phyloP scores from a whole-genome alignment of 2,329 filamentous ascomycete species.

The Helicocarpus griseus region DNA sequence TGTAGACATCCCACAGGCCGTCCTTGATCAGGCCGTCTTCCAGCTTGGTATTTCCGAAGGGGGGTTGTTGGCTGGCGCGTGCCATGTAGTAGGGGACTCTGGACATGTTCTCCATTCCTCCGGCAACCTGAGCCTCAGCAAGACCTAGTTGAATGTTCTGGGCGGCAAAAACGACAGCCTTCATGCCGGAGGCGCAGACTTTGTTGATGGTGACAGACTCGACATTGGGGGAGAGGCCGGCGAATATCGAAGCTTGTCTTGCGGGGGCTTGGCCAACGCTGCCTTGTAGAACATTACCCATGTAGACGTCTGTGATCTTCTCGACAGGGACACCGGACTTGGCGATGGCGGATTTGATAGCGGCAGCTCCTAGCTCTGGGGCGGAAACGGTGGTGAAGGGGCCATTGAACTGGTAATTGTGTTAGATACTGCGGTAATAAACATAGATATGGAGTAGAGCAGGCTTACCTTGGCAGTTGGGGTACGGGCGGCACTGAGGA shows the following conservation, averaged over 20 bases:
- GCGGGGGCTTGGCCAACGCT: conserved; percentile 82
- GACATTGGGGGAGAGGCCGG: conserved; percentile 67
- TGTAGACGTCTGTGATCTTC: conserved; percentile 86
- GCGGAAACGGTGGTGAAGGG: conserved; percentile 74
- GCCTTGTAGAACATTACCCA: conserved; percentile 88
- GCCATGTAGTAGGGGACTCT: conserved; percentile 84
- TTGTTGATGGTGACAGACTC: conserved; percentile 96
- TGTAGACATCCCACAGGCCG: conserved; percentile 91
- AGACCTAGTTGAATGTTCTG: conserved; percentile 91
- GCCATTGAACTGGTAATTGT: conserved; percentile 72
- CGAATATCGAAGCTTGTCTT: conserved; percentile 80
- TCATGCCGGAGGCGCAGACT: conserved; percentile 91
- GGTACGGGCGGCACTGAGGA: conserved; percentile 79
- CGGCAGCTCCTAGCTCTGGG: conserved; percentile 77
- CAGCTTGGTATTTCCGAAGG: conserved; percentile 79
- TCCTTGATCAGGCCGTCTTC: conserved; percentile 93
- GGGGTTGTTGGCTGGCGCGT: conserved; percentile 67
- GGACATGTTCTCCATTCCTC: conserved; percentile 98
- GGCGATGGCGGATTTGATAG: conserved; percentile 81
- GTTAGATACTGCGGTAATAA: conserved; percentile 4
- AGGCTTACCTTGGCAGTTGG: conserved; percentile 69
- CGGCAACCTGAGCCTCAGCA: conserved; percentile 78
- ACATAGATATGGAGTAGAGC: too few species aligned
- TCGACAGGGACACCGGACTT: conserved; percentile 74
- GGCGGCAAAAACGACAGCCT: conserved; percentile 80